Evolutionary conservation across 2,329 filamentous ascomycete species (phyloP).

Genomic region (Curvularia sp.): DNA sequence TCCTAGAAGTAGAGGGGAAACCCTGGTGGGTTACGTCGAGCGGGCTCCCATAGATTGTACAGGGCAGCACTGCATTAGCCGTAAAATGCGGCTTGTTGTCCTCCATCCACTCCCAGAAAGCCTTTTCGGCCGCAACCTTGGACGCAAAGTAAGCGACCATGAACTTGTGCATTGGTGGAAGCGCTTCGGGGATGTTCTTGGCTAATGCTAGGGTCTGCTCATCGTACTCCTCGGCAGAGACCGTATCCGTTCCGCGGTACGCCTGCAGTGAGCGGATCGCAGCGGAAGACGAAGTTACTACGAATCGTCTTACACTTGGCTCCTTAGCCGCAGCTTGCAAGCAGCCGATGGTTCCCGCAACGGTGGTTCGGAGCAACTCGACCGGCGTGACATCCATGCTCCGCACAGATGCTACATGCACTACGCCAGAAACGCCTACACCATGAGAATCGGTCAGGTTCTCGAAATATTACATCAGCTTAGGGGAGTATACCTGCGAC

Average conservation of each 20-base stretch:
- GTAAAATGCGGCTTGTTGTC: conserved; percentile 49
- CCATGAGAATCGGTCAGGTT: not conserved
- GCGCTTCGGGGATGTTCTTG: conserved; percentile 33
- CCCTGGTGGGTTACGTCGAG: conserved; percentile 23
- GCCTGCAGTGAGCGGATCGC: conserved; percentile 31
- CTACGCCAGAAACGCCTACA: conserved; percentile 51
- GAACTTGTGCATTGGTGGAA: conserved; percentile 21
- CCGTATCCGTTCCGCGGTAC: conserved; percentile 39
- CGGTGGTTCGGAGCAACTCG: conserved; percentile 31
- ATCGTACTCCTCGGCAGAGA: conserved; percentile 44
- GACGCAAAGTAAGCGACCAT: conserved; percentile 51
- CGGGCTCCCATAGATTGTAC: conserved; percentile 22
- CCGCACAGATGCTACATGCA: conserved; percentile 55
- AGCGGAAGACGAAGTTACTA: conserved; percentile 52
- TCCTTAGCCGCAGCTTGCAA: conserved; percentile 52
- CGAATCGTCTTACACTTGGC: conserved; percentile 52
- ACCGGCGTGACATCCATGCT: conserved; percentile 52
- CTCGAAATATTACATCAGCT: not conserved
- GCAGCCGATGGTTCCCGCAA: conserved; percentile 49
- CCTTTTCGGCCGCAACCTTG: conserved; percentile 53
- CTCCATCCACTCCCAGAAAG: conserved; percentile 53
- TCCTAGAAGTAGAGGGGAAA: conserved; percentile 20
- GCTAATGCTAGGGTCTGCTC: conserved; percentile 39
- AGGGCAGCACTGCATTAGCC: conserved; percentile 42
- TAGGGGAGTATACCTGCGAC: conserved; percentile 28